Base-by-base conservation (phyloP, 1,284 basidiomycete genomes). In the Ceratobasidium sp. region DNA sequence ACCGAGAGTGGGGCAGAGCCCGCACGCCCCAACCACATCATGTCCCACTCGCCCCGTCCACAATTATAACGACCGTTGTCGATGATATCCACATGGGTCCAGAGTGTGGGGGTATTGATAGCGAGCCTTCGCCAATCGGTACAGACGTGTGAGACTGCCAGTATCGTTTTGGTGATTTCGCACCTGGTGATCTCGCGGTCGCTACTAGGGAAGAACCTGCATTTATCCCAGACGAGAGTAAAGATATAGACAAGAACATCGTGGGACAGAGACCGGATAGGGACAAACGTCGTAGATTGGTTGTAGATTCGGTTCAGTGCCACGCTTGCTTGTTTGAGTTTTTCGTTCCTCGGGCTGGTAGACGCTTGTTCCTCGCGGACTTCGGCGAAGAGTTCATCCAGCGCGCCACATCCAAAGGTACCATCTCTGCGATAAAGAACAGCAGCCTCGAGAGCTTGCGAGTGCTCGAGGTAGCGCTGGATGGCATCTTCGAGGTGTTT, bases 31-130 rank as follows among this genome's bases (percentile, higher is more conserved):
- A 56, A 13, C 54, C 54, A 56, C 29, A 56, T n/a, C 2, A 1
- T 43, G 3, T 43, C 40, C 40, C 40, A 4, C 11, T 29, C 25
- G 29, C 22, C 25, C 13, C 0, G 22, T 25, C 54, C 8, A 32
- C 22, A 1, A 11, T 3, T 25, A 13, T 13, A 1, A 9, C 2
- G 25, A 8, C 25, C 11, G 4, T n/a, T 29, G 29, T 56, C n/a
- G 34, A 37, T 44, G n/a, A 62, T 62, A 13, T 65, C 62, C 4
- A 69, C 34, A 9, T 69, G 67, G 8, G 34, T 52, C 67, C 67
- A 69, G 1, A 69, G 29, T 2, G 7, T 4, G 22, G 51, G 29
- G 9, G 13, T 25, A 49, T 25, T 43, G 15, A 69, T 3, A 0
- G 52, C 67, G n/a, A 69, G 54, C 6, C 32, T 13, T 4, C 67